A percentile compares a stretch with the other conserved stretches of the same genome.
Evolutionary conservation across 768 basidiomycete genomes (phyloP).

Genomic region (Mycena leptocephala): DNA sequence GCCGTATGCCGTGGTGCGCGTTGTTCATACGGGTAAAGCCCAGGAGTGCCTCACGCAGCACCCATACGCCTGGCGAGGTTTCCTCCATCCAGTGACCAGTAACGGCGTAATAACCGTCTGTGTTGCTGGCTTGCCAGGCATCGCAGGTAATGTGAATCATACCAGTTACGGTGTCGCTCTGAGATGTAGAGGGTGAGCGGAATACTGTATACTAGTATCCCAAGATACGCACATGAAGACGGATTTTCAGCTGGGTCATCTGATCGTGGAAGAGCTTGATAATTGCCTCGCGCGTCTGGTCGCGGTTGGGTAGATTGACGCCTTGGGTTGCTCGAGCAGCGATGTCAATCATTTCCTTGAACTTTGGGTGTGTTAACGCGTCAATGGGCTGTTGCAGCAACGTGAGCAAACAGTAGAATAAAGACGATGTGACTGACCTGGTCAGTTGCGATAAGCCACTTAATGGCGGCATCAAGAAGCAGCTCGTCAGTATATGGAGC

Average conservation of each 20-base stretch:
- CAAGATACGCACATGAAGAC: slow-evolving; percentile 12
- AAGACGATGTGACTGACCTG: slow-evolving; percentile 44
- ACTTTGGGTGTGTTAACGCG: slow-evolving; percentile 50
- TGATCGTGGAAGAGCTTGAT: slow-evolving; percentile 41
- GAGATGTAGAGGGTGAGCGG: slow-evolving; percentile 1
- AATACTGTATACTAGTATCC: slow-evolving; percentile 22
- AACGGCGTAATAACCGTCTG: slow-evolving; percentile 57
- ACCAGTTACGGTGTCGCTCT: slow-evolving; percentile 42
- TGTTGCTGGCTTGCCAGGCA: slow-evolving; percentile 57
- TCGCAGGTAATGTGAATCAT: slow-evolving; percentile 55
- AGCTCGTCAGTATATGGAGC: slow-evolving; percentile 20
- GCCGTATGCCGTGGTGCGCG: slow-evolving; percentile 18
- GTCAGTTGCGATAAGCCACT: slow-evolving; percentile 55
- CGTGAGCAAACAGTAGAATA: slow-evolving; percentile 3
- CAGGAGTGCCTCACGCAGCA: slow-evolving; percentile 43
- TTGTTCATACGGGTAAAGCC: slow-evolving; percentile 18
- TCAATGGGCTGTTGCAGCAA: slow-evolving; percentile 36
- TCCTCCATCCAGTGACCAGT: slow-evolving; percentile 60
- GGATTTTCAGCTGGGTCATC: slow-evolving; percentile 16
- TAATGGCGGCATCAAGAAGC: slow-evolving; percentile 45
- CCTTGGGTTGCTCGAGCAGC: slow-evolving; percentile 50
- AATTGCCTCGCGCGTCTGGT: slow-evolving; percentile 39
- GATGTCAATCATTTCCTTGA: slow-evolving; percentile 51
- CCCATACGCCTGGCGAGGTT: slow-evolving; percentile 40
- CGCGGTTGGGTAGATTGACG: slow-evolving; percentile 47